Evolutionary conservation across 345 rosid species (phyloP).

Genomic region (Citrus sp.): DNA sequence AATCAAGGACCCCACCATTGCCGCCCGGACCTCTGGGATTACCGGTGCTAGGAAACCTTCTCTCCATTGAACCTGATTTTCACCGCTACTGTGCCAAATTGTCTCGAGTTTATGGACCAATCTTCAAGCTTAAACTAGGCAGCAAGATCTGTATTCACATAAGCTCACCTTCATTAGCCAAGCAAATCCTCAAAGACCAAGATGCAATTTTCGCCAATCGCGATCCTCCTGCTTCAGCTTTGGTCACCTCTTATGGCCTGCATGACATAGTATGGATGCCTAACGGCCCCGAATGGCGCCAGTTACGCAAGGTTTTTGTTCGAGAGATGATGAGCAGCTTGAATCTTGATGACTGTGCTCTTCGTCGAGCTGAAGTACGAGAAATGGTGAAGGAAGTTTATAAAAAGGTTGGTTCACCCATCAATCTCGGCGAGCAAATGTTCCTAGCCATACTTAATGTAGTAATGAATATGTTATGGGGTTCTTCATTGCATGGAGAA

Average conservation of each 20-base stretch:
- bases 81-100: constrained; percentile 12
- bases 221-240: constrained; percentile 8
- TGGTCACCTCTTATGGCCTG: constrained; percentile 8
- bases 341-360: too few relatives aligned
- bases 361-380: constrained; percentile 17
- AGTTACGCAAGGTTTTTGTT: constrained; percentile 16
- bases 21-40: constrained; percentile 22
- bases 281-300: constrained; percentile 18
- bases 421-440: constrained; percentile 32
- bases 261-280: constrained; percentile 13
- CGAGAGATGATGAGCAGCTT: constrained; percentile 26
- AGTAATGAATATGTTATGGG: constrained; percentile 47
- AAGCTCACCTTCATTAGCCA: constrained; percentile 12
- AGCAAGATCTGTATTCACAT: constrained; percentile 11
- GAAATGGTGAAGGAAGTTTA: constrained; percentile 18
- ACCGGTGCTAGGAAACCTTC: constrained; percentile 26
- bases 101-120: constrained; percentile 19
- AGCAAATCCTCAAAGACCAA: constrained; percentile 16
- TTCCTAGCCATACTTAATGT: constrained; percentile 30
- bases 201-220: constrained; percentile 26
- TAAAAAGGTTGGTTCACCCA: constrained; percentile 20
- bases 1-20: constrained; percentile 4
- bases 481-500: constrained; percentile 36
- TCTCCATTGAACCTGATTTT: constrained; percentile 17
- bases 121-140: constrained; percentile 27